Conservation (phyloP, 2,329 filamentous ascomycete species). For the Aspergillus piperis region DNA sequence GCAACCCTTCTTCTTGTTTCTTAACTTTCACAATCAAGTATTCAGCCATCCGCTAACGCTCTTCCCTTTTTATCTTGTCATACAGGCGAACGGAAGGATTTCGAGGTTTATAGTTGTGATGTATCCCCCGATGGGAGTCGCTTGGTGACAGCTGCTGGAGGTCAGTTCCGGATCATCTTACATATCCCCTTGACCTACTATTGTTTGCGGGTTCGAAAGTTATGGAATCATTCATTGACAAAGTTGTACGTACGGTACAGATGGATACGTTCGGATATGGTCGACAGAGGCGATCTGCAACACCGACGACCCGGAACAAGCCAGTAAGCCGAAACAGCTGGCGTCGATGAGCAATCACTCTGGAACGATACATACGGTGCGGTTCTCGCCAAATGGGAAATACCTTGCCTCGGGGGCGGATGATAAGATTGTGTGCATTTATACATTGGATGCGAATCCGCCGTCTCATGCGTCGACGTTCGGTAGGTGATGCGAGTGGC, state of each 20-base stretch:
- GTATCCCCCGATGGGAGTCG: slow-evolving; percentile 91
- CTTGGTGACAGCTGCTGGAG: slow-evolving; percentile 90
- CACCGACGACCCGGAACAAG: slow-evolving; percentile 69
- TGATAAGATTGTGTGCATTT: slow-evolving; percentile 98
- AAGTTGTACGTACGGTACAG: slow-evolving; percentile 45
- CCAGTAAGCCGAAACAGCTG: slow-evolving; percentile 80
- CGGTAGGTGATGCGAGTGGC: slow-evolving; percentile 54
- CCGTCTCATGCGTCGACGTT: slow-evolving; percentile 77
- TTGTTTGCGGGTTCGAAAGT: not conserved
- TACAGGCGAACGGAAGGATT: slow-evolving; percentile 91
- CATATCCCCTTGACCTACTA: no score
- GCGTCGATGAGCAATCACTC: slow-evolving; percentile 98
- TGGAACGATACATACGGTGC: slow-evolving; percentile 93
- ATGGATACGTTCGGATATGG: slow-evolving; percentile 97
- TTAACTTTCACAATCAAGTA: not conserved
- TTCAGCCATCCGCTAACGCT: slow-evolving; percentile 18
- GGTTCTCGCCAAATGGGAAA: slow-evolving; percentile 92
- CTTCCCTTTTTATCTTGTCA: slow-evolving; percentile 11
- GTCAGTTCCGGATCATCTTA: slow-evolving; percentile 49
- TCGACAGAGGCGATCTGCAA: slow-evolving; percentile 92
- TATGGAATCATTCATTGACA: slow-evolving; percentile 13
- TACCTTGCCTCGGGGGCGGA: slow-evolving; percentile 97
- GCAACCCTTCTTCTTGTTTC: not conserved
- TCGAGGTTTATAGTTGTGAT: slow-evolving; percentile 98
- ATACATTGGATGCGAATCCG: slow-evolving; percentile 80